Evolutionary conservation across 2,329 filamentous ascomycete species (phyloP), one percentile per base, ranked within the genome.

Genomic region (Pseudogymnoascus sp.): DNA sequence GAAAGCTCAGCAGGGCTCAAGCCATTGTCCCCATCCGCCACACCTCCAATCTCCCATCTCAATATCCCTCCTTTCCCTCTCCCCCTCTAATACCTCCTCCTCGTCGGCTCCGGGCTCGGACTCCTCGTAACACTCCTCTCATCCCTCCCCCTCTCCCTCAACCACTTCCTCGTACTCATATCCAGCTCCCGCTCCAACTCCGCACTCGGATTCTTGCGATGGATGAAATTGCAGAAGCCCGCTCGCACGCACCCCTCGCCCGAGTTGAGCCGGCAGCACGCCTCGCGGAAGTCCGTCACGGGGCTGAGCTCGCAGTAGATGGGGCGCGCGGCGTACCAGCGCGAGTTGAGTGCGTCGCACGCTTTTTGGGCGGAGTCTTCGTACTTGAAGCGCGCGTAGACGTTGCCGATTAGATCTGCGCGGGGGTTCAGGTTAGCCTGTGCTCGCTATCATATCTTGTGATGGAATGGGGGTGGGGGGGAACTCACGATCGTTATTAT

Each of bases 331-430:
- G 94, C 93, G 78, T 99, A 99, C 94, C 94, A 99, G 71, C 94
- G 87, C 62, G 84, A 87, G 77, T 97, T 99, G 69, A 97, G 84
- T 64, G 88, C 88, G 77, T 97, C 94, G 82, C 93, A 97, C 64
- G 94, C 94, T 66, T 86, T 84, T 75, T 97, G 92, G 59, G 94
- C 92, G 61, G 87, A 88, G 76, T 99, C 94, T 82, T 99, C 94
- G 83, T 97, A 99, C 79, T 99, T 99, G 88, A 97, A 99, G 69
- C 94, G 91, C 59, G 94, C 94, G 80, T 99, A 99, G 71, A 99
- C 94, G 77, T 99, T 99, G 72, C 94, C 94, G 73, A 99, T 97
- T 60, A 99, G 83, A 78, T 99, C 88, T 90, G 67, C 59, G 5
- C 5, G 33, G 31, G 31, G 11, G 15, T 17, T 17, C 17, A 17